These are phyloP conservation scores for Vitellaria paradoxa DNA, from an alignment of 179 eudicot genomes.

Conservation along the genomic window DNA sequence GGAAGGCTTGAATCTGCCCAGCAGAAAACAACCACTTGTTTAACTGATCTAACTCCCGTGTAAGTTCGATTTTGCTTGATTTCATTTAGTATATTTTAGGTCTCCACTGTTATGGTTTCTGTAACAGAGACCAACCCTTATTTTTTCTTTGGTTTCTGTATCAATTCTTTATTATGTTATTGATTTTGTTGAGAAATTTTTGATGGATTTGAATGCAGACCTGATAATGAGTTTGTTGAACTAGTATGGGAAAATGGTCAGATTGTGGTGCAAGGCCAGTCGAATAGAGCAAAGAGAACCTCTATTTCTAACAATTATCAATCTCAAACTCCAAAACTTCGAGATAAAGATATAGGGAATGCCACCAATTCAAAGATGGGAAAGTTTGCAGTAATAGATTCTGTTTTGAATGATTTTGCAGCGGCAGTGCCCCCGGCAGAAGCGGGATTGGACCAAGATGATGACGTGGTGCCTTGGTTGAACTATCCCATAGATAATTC, in stretches of 20 bases:
- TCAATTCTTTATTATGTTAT: not conserved
- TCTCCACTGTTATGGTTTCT: not conserved
- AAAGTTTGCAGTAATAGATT: constrained; percentile 41
- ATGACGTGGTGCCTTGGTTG: constrained; percentile 77
- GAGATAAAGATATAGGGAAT: constrained; percentile 29
- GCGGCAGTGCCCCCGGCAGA: constrained; percentile 47
- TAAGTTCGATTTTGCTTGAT: constrained; percentile 24
- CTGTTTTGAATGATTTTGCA: constrained; percentile 36
- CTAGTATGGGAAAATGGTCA: constrained; percentile 80
- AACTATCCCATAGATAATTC: constrained; percentile 51
- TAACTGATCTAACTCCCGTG: constrained; percentile 36
- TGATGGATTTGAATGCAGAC: constrained; percentile 34
- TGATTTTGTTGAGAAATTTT: not conserved
- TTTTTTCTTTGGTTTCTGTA: constrained; percentile 4
- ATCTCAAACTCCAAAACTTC: constrained; percentile 31
- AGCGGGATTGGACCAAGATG: constrained; percentile 51
- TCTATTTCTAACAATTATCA: constrained; percentile 34
- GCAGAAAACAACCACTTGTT: constrained; percentile 26
- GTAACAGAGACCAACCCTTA: not conserved
- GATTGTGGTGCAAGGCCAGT: constrained; percentile 70
- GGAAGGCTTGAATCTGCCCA: constrained; percentile 41
- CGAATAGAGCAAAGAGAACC: constrained; percentile 48
- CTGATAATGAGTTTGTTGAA: constrained; percentile 49
- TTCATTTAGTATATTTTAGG: not conserved
- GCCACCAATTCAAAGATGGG: constrained; percentile 26